Percentiles rank a stretch among this genome's conserved stretches.
phyloP scores from a whole-genome alignment of 1,284 basidiomycete species.

The Leccinum insigne region DNA sequence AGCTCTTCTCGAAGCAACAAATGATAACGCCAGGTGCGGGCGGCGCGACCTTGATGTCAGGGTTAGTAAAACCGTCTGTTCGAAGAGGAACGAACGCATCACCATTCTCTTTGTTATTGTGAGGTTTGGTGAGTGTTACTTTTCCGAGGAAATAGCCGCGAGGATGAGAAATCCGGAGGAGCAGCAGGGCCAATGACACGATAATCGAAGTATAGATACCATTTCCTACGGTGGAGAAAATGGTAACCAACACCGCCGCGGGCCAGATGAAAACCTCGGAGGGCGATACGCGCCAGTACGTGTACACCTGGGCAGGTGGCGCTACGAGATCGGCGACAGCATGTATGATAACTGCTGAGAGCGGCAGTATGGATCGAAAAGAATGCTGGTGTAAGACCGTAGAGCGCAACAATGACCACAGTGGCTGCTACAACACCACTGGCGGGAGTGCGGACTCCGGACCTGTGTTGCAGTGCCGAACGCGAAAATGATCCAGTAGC shows the following conservation, averaged over 20 bases:
- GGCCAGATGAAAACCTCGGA: too few species aligned
- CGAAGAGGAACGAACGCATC: conserved; percentile 86
- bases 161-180: conserved; percentile 89
- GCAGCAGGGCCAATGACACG: conserved; percentile 81
- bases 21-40: conserved; percentile 85
- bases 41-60: conserved; percentile 71
- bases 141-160: conserved; percentile 92
- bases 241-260: too few species aligned
- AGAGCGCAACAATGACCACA: too few species aligned
- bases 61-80: conserved; percentile 64
- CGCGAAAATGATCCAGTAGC: conserved; percentile 99
- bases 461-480: conserved; percentile 52
- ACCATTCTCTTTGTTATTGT: conserved; percentile 41
- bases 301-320: too few species aligned
- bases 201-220: conserved; percentile 42
- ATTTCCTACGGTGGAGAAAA: too few species aligned
- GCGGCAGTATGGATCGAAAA: too few species aligned
- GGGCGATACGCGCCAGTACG: too few species aligned
- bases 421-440: too few species aligned
- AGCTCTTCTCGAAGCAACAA: conserved; percentile 57
- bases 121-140: conserved; percentile 45
- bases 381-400: too few species aligned
- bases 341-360: too few species aligned
- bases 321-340: too few species aligned
- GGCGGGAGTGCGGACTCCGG: too few species aligned